Evolutionary conservation across 2,329 filamentous ascomycete genomes (phyloP).

Genomic region (Penicillium sp.): DNA sequence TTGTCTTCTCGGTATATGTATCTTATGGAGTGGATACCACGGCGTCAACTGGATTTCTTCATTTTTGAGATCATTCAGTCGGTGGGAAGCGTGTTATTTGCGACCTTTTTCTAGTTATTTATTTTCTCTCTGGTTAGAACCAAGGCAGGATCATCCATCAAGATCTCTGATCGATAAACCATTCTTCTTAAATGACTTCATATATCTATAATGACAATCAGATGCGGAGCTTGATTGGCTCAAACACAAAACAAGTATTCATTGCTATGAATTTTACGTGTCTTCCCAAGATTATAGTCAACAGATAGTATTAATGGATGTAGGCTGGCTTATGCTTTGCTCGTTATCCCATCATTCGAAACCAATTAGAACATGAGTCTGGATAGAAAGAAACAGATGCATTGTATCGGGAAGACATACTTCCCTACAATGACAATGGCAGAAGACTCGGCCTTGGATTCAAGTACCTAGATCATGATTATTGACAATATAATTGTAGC

Average conservation of each 20-base stretch:
- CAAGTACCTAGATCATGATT: neutral
- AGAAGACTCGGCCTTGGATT: neutral
- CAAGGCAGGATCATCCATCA: conserved; percentile 15
- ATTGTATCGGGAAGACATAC: neutral
- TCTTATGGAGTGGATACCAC: conserved; percentile 25
- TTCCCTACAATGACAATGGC: too few species aligned
- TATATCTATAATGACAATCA: too few species aligned
- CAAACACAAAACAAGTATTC: too few species aligned
- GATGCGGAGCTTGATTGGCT: too few species aligned
- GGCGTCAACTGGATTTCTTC: conserved; percentile 25
- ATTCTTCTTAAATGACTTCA: neutral
- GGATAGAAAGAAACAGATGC: neutral
- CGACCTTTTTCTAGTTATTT: conserved; percentile 7
- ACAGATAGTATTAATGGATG: too few species aligned
- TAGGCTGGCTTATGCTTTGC: too few species aligned
- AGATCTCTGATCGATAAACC: neutral
- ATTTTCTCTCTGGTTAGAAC: conserved; percentile 13
- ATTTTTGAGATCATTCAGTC: conserved; percentile 21
- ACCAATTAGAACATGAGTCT: too few species aligned
- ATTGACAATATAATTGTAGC: conserved; percentile 14
- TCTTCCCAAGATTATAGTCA: too few species aligned
- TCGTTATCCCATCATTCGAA: too few species aligned
- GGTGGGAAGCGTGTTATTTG: conserved; percentile 12
- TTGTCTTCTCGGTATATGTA: conserved; percentile 27
- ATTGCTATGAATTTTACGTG: too few species aligned